These are phyloP conservation scores for Fusarium mexicanum DNA, from an alignment of 2,329 filamentous ascomycete genomes.

Conservation along the genomic window DNA sequence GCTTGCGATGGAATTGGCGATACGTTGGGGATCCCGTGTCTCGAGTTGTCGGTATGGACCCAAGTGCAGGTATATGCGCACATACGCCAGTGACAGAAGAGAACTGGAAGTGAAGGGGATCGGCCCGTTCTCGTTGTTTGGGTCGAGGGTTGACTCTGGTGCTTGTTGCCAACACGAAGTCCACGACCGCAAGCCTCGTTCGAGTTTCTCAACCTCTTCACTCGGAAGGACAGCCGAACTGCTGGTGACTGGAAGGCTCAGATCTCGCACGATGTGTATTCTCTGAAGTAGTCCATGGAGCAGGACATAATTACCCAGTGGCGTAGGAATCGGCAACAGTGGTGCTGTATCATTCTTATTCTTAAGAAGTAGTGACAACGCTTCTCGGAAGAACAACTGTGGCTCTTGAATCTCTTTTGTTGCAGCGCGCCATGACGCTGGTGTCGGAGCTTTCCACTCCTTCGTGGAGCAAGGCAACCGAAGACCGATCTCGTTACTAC, in stretches of 20 bases:
- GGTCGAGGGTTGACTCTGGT: constrained; percentile 51
- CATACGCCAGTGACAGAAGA: constrained; percentile 51
- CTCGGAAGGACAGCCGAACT: constrained; percentile 45
- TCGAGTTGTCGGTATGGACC: constrained; percentile 56
- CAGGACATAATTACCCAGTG: constrained; percentile 51
- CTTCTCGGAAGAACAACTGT: constrained; percentile 51
- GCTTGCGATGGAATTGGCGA: constrained; percentile 51
- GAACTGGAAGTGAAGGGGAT: constrained; percentile 58
- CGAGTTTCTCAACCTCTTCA: constrained; percentile 51
- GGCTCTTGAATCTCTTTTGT: constrained; percentile 41
- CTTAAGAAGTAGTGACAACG: constrained; percentile 46
- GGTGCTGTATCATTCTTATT: constrained; percentile 38
- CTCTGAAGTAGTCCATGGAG: constrained; percentile 51
- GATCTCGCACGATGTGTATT: constrained; percentile 51
- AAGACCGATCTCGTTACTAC: constrained; percentile 50
- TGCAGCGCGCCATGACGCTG: constrained; percentile 15
- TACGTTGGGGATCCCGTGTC: constrained; percentile 53
- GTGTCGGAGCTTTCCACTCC: constrained; percentile 49
- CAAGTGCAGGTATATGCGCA: constrained; percentile 56
- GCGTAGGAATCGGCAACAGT: constrained; percentile 47
- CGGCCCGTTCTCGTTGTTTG: constrained; percentile 53
- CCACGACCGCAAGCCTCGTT: constrained; percentile 51
- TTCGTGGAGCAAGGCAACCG: constrained; percentile 49
- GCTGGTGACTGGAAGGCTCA: constrained; percentile 49
- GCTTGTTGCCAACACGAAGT: constrained; percentile 52